phyloP scores from a whole-genome alignment of 176 grass and related monocot genomes.

The Triticum dicoccoides region DNA sequence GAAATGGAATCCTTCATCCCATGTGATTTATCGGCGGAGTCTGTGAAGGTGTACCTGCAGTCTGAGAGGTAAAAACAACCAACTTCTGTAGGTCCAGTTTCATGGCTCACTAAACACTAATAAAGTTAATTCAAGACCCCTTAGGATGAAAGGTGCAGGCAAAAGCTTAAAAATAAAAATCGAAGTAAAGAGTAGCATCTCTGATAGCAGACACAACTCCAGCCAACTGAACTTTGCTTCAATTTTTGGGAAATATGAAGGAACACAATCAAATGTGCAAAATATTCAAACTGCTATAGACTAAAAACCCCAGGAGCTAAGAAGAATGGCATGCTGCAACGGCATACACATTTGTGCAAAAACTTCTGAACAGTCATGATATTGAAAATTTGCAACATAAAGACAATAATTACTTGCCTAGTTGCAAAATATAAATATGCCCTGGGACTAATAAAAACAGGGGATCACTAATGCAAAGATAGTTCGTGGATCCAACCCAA shows the following conservation, averaged over 20 bases:
- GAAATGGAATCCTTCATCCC: not conserved
- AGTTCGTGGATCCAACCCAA: not conserved
- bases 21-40: not conserved
- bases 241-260: not conserved
- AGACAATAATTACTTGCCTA: not conserved
- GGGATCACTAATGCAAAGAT: not conserved
- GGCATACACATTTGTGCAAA: not conserved
- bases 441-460: not conserved
- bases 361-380: not conserved
- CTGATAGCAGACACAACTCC: not conserved
- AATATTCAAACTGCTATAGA: not conserved
- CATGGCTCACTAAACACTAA: not conserved
- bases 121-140: not conserved
- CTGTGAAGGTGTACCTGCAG: not conserved
- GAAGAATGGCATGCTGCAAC: not conserved
- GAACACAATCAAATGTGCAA: not conserved
- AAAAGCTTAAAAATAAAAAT: not conserved
- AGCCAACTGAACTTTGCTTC: not conserved
- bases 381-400: not conserved
- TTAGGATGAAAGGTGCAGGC: not conserved
- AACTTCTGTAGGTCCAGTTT: not conserved
- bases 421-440: not conserved
- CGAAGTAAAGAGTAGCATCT: not conserved
- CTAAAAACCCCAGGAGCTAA: not conserved
- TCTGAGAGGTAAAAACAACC: not conserved